Conservation (phyloP, 768 basidiomycete species). For the Phaeotremella skinneri region DNA sequence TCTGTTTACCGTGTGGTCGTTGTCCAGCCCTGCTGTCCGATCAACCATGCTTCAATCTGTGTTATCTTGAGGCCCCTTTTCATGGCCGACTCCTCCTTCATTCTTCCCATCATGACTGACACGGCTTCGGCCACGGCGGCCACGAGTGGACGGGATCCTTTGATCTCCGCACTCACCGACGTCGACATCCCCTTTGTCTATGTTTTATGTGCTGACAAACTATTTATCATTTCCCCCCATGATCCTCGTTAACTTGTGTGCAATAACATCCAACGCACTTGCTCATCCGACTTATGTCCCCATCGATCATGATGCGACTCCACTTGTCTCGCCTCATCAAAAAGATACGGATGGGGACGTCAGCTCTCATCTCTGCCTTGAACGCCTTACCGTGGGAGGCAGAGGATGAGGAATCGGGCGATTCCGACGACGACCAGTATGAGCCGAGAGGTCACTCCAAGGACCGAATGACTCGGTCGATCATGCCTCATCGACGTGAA, state of each 20-base stretch:
- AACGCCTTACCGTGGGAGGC: slow-evolving; percentile 40
- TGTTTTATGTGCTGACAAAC: not conserved
- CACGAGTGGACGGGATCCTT: not conserved
- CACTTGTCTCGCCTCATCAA: not conserved
- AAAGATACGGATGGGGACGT: slow-evolving; percentile 46
- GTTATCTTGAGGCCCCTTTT: no score
- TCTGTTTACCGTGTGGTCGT: not conserved
- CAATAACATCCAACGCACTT: not conserved
- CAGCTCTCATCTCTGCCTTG: slow-evolving; percentile 44
- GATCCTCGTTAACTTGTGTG: slow-evolving; percentile 5
- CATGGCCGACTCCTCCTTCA: no score
- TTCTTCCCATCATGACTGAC: no score
- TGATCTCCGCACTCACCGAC: not conserved
- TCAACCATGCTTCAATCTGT: no score
- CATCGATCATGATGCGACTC: not conserved
- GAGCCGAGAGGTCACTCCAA: slow-evolving; percentile 5
- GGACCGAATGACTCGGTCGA: not conserved
- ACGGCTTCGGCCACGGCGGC: no score
- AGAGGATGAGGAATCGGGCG: slow-evolving; percentile 19
- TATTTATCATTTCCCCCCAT: not conserved
- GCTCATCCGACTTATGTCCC: not conserved
- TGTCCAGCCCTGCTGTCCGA: no score
- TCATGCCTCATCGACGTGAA: slow-evolving; percentile 5
- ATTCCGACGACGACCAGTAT: slow-evolving; percentile 28
- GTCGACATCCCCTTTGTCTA: not conserved